Percentiles rank a stretch among this genome's conserved stretches.
These are phyloP conservation scores for Pestalotiopsis sp. DNA, from an alignment of 2,329 filamentous ascomycete species.

Conservation along the genomic window DNA sequence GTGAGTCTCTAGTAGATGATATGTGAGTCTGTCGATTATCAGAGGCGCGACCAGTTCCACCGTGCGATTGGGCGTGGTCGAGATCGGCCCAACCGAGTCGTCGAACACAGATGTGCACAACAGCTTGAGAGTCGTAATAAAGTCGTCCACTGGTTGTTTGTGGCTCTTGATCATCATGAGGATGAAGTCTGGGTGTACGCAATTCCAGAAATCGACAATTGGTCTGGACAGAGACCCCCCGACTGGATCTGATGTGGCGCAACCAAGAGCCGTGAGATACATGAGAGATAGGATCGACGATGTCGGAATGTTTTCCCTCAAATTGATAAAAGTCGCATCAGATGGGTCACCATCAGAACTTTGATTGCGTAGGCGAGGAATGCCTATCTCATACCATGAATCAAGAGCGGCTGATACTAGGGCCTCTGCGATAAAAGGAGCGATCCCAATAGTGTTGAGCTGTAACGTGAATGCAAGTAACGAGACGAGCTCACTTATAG, in stretches of 20 bases:
- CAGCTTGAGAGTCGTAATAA: conserved; percentile 66
- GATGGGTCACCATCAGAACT: conserved; percentile 47
- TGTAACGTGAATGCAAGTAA: conserved; percentile 16
- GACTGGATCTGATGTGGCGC: conserved; percentile 42
- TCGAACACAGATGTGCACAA: conserved; percentile 68
- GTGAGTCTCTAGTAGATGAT: conserved; percentile 62
- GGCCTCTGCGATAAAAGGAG: conserved; percentile 60
- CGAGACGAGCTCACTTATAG: conserved; percentile 67
- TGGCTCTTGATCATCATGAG: conserved; percentile 66
- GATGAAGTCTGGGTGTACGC: conserved; percentile 68
- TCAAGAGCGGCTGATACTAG: conserved; percentile 59
- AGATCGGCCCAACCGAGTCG: conserved; percentile 69
- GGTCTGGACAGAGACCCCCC: conserved; percentile 28
- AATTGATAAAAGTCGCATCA: conserved; percentile 45
- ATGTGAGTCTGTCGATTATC: conserved; percentile 66
- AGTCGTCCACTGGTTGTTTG: conserved; percentile 66
- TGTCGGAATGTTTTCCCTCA: conserved; percentile 62
- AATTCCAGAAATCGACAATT: conserved; percentile 64
- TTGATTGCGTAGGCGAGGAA: conserved; percentile 55
- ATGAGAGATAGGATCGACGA: conserved; percentile 67
- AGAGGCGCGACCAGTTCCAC: conserved; percentile 44
- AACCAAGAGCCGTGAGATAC: conserved; percentile 64
- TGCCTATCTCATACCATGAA: conserved; percentile 62
- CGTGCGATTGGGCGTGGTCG: conserved; percentile 39
- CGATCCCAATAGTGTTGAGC: conserved; percentile 47